Evolutionary conservation across 129 eudicot species (phyloP).

Genomic region (Mikania micrantha): DNA sequence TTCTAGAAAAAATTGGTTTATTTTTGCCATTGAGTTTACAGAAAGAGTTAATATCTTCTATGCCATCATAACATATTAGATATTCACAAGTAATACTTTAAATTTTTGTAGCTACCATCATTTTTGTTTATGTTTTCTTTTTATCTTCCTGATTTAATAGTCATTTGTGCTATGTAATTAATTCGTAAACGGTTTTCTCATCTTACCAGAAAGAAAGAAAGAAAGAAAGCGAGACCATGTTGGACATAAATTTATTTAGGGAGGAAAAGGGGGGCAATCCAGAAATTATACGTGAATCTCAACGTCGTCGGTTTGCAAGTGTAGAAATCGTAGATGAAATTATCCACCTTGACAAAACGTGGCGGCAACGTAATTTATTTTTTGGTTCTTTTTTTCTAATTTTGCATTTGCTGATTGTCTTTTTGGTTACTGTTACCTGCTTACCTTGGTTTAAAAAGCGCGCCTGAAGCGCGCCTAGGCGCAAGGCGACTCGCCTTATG

Average conservation of each 20-base stretch:
- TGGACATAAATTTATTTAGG: slow-evolving; percentile 81
- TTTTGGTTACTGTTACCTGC: not conserved
- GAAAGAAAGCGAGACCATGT: slow-evolving; percentile 32
- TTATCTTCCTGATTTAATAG: not conserved
- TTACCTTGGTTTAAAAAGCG: too few species aligned
- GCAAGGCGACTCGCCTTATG: too few species aligned
- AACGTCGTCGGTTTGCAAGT: slow-evolving; percentile 61
- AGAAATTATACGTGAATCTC: slow-evolving; percentile 76
- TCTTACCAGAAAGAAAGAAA: slow-evolving; percentile 14
- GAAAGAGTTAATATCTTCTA: too few species aligned
- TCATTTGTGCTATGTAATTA: not conserved
- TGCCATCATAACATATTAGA: too few species aligned
- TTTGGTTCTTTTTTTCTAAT: too few species aligned
- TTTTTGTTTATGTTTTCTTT: not conserved
- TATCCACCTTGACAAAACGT: slow-evolving; percentile 64
- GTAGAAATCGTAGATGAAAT: slow-evolving; percentile 74
- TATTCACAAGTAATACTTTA: too few species aligned
- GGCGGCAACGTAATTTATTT: slow-evolving; percentile 49
- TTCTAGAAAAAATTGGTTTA: too few species aligned
- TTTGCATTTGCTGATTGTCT: not conserved
- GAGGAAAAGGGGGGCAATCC: slow-evolving; percentile 77
- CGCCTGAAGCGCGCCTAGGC: too few species aligned
- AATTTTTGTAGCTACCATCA: not conserved
- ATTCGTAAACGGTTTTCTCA: not conserved
- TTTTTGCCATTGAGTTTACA: too few species aligned